These are phyloP conservation scores for Fusarium praegraminearum DNA, from an alignment of 2,329 filamentous ascomycete species.

Conservation along the genomic window DNA sequence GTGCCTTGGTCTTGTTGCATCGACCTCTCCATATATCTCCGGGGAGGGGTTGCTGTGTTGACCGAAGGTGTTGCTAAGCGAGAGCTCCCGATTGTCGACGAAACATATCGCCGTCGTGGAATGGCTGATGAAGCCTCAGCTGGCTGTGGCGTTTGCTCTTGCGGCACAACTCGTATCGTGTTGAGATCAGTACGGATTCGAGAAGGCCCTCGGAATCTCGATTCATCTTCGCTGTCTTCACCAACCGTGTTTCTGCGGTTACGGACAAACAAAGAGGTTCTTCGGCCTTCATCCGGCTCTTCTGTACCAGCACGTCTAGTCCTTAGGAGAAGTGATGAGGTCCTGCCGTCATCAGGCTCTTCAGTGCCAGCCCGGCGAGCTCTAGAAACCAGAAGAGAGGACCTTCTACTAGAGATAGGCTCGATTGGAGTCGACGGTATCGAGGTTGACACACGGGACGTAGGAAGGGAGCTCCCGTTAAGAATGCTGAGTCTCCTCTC, in stretches of 20 bases:
- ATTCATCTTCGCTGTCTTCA: slow-evolving; percentile 61
- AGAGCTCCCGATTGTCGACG: slow-evolving; percentile 60
- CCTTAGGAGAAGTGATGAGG: slow-evolving; percentile 59
- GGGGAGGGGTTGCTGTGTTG: slow-evolving; percentile 54
- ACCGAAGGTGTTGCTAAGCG: slow-evolving; percentile 58
- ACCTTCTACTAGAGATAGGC: slow-evolving; percentile 58
- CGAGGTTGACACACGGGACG: slow-evolving; percentile 57
- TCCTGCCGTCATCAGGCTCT: slow-evolving; percentile 60
- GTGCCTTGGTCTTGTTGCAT: slow-evolving; percentile 54
- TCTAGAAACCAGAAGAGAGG: slow-evolving; percentile 60
- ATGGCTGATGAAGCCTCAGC: slow-evolving; percentile 50
- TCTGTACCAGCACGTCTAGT: slow-evolving; percentile 61
- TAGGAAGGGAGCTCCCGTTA: slow-evolving; percentile 58
- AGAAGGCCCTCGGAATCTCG: slow-evolving; percentile 67
- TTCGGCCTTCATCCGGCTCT: slow-evolving; percentile 61
- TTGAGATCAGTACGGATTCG: slow-evolving; percentile 69
- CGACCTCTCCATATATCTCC: slow-evolving; percentile 63
- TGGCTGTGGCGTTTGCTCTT: slow-evolving; percentile 44
- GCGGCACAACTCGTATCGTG: slow-evolving; percentile 49
- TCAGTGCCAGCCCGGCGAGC: slow-evolving; percentile 61
- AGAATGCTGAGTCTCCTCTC: slow-evolving; percentile 65
- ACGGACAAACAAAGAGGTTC: slow-evolving; percentile 59
- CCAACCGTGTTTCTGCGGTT: slow-evolving; percentile 60
- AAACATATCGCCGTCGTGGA: slow-evolving; percentile 65
- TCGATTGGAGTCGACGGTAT: slow-evolving; percentile 59